Evolutionary conservation across 805 yeast species (phyloP), one percentile per base, ranked within the genome.

Genomic region (Myxozyma melibiosi): DNA sequence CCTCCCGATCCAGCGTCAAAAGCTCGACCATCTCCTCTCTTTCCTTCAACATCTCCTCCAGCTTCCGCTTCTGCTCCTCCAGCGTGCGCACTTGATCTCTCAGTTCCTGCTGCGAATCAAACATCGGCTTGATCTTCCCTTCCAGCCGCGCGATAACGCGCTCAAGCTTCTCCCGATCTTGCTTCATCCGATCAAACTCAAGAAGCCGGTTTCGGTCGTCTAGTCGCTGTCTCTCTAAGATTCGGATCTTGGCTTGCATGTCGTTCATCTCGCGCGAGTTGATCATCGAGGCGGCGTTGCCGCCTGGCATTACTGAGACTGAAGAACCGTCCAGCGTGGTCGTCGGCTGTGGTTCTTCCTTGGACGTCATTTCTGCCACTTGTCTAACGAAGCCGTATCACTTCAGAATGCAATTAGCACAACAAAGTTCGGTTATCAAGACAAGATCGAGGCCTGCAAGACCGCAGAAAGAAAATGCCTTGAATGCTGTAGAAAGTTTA

Each of bases 1-100:
- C 65, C 55, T 74, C 76, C 37, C 61, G 57, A 44, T 74, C 78
- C 1, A 73, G 62, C 7, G 66, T 61, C 2, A 70, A 68, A 27
- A 71, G 56, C 53, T 73, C 76, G 18, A 69, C 45, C 9, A 64
- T 66, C 18, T 70, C 73, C 64, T 53, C 65, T 34, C 33, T 61
- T 55, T 37, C 62, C 34, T 18, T 50, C 56, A 47, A 58, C 37
- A 30, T 61, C 58, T 35, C 61, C 52, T 43, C 66, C 64, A 31
- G 63, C 46, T 24, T 55, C 38, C 38, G 30, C 52, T 45, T 63
- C 44, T 55, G 62, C 24, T 49, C 50, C 55, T 65, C 67, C 24
- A 61, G 50, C 22, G 49, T 53, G 3, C 59, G 40, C 14, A 67
- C 33, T 30, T 55, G 64, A 0, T 62, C 39, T 38, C 68, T 34